Conservation (phyloP, 2,329 filamentous ascomycete species). For the Penicillium crustosum region DNA sequence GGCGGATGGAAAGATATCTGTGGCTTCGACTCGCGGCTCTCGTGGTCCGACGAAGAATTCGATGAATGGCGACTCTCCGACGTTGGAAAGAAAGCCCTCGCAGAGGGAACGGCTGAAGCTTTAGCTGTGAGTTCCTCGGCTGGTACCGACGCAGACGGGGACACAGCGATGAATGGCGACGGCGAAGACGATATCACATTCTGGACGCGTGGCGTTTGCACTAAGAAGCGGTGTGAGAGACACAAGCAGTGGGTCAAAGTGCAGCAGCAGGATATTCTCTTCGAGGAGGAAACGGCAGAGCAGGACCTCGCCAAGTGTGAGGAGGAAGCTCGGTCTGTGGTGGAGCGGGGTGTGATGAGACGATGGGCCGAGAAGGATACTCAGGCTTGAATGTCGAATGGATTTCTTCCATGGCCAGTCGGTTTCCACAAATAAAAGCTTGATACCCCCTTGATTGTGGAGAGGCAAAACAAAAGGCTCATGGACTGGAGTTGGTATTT, state of each 20-base stretch:
- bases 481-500: constrained; percentile 30
- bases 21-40: constrained; percentile 48
- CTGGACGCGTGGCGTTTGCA: constrained; percentile 45
- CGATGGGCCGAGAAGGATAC: constrained; percentile 40
- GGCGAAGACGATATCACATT: constrained; percentile 33
- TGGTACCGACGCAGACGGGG: constrained; percentile 33
- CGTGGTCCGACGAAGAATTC: constrained; percentile 52
- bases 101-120: constrained; percentile 38
- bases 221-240: constrained; percentile 49
- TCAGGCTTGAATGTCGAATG: background rate
- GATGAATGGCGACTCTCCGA: constrained; percentile 46
- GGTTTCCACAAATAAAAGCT: constrained; percentile 13
- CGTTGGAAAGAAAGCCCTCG: constrained; percentile 40
- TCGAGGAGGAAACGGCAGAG: constrained; percentile 44
- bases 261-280: constrained; percentile 46
- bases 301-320: constrained; percentile 43
- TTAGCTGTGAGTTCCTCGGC: constrained; percentile 29
- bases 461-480: constrained; percentile 15
- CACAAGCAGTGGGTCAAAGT: constrained; percentile 51
- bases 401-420: background rate
- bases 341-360: constrained; percentile 47
- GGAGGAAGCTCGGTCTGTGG: constrained; percentile 42
- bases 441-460: constrained; percentile 32
- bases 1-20: constrained; percentile 51
- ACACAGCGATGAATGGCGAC: constrained; percentile 37